These are phyloP conservation scores for Erigeron canadensis DNA, from an alignment of 129 eudicot species.

Conservation along the genomic window DNA sequence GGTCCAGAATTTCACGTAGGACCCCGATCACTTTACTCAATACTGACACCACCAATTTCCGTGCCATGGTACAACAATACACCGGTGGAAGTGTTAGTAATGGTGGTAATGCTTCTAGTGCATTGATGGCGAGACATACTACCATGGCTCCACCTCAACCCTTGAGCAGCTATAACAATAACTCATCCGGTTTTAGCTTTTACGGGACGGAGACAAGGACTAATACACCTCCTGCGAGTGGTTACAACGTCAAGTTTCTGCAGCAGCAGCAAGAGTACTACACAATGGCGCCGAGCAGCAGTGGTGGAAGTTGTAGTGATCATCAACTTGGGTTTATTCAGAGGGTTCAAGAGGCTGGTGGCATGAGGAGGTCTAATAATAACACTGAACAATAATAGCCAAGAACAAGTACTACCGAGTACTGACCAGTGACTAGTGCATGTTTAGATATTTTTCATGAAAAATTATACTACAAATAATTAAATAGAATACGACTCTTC, in stretches of 20 bases:
- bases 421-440: too few species aligned
- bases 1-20: constrained; percentile 66
- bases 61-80: constrained; percentile 91
- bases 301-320: constrained; percentile 20
- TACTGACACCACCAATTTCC: constrained; percentile 79
- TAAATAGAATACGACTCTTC: too few species aligned
- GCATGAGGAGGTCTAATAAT: too few species aligned
- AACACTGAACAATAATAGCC: too few species aligned
- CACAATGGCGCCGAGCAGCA: constrained; percentile 14
- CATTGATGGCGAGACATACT: constrained; percentile 18
- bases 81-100: constrained; percentile 64
- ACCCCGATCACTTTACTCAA: constrained; percentile 76
- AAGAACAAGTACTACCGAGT: too few species aligned
- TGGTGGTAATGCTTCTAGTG: not conserved
- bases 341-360: constrained; percentile 23
- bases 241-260: constrained; percentile 31
- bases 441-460: too few species aligned
- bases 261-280: constrained; percentile 36
- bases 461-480: too few species aligned
- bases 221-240: not conserved
- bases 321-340: constrained; percentile 37
- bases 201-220: constrained; percentile 31
- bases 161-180: constrained; percentile 6
- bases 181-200: constrained; percentile 25
- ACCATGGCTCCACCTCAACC: constrained; percentile 12